Percentiles rank a stretch among this genome's conserved stretches.
phyloP scores from a whole-genome alignment of 202 grass and related monocot genomes.

The Hordeum pubiflorum region DNA sequence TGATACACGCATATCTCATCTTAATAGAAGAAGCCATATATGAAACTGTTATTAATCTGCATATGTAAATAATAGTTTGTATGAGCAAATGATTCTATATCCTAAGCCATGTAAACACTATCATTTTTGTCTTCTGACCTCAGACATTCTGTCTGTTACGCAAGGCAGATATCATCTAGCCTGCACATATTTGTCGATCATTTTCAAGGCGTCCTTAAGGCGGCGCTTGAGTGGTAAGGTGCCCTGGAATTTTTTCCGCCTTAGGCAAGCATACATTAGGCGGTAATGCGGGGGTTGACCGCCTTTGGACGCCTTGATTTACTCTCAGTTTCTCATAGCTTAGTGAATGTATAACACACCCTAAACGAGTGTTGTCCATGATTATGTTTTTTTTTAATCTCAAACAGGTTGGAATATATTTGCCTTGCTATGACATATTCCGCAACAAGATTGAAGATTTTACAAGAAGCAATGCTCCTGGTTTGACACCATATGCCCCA shows the following conservation, averaged over 20 bases:
- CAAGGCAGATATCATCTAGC: background rate
- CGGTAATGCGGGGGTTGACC: no score
- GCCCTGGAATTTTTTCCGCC: no score
- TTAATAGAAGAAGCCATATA: background rate
- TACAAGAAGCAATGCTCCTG: constrained; percentile 58
- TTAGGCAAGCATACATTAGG: no score
- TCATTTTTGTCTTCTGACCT: background rate
- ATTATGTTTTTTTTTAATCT: constrained; percentile 16
- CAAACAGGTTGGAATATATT: constrained; percentile 92
- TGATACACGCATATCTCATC: background rate
- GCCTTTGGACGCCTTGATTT: no score
- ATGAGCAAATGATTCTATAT: background rate
- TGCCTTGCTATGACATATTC: constrained; percentile 98
- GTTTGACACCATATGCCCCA: constrained; percentile 63
- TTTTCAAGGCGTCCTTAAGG: no score
- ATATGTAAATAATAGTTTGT: no score
- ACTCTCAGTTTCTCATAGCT: background rate
- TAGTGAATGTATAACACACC: background rate
- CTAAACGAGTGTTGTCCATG: background rate
- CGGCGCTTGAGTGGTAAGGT: no score
- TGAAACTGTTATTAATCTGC: background rate
- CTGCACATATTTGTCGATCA: background rate
- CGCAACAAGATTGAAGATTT: constrained; percentile 73
- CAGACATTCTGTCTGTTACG: background rate
- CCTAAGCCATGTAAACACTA: background rate